Conservation (phyloP, 106 monocot species). For the Allium sativum region DNA sequence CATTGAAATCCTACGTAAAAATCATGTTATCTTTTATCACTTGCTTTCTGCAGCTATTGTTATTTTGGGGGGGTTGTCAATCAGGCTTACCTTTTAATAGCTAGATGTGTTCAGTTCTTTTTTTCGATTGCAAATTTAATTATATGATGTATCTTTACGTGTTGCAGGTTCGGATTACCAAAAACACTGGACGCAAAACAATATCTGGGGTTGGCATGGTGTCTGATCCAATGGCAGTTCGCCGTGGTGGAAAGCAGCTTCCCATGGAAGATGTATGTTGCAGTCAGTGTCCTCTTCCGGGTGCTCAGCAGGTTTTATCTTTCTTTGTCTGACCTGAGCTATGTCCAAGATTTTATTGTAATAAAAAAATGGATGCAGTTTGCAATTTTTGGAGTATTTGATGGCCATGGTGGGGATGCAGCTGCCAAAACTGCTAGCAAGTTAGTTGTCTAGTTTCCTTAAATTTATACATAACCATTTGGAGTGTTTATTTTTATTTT, state of each 20-base stretch:
- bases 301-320: conserved; percentile 51
- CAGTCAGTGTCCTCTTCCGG: conserved; percentile 71
- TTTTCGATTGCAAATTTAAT: neutral
- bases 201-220: conserved; percentile 66
- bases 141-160: neutral
- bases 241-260: conserved; percentile 70
- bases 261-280: conserved; percentile 82
- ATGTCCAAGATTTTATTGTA: neutral
- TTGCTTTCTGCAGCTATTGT: too few relatives aligned
- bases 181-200: conserved; percentile 19
- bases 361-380: conserved; percentile 51
- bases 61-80: too few relatives aligned
- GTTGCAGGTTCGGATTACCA: conserved; percentile 48
- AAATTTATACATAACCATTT: too few relatives aligned
- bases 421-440: conserved; percentile 72
- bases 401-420: conserved; percentile 91
- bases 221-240: conserved; percentile 80
- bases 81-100: neutral
- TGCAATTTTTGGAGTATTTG: conserved; percentile 84
- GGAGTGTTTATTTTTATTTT: too few relatives aligned
- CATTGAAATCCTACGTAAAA: too few relatives aligned
- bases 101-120: neutral
- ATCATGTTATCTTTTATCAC: too few relatives aligned
- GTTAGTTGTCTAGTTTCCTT: conserved; percentile 39
- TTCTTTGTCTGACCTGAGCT: neutral